phyloP scores from a whole-genome alignment of 1,139 yeast genomes.

The Zygosaccharomyces sapae region DNA sequence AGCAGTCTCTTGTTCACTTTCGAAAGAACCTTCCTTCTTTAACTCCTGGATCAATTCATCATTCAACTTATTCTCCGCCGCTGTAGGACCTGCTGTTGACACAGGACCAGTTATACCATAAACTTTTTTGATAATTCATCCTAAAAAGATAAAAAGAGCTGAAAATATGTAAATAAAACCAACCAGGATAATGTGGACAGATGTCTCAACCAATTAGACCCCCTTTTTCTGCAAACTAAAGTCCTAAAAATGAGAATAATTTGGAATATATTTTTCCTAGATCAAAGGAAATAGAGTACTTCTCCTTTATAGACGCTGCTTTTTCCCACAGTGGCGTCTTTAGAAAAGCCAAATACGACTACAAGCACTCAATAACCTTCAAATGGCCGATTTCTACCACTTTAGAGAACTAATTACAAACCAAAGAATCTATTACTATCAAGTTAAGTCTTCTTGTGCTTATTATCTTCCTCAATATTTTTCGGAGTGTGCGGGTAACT shows the following conservation, averaged over 20 bases:
- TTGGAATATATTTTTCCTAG: neutral
- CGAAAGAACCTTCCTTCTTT: conserved; percentile 84
- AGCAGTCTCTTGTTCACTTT: conserved; percentile 72
- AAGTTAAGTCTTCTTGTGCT: neutral
- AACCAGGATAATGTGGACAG: too few species aligned
- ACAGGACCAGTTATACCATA: conserved; percentile 92
- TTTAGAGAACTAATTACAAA: too few species aligned
- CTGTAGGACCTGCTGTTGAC: conserved; percentile 76
- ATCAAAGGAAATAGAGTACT: conserved; percentile 1
- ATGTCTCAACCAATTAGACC: too few species aligned
- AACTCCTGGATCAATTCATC: conserved; percentile 74
- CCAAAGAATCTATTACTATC: too few species aligned
- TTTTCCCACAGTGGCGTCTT: neutral
- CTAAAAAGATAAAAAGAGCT: neutral
- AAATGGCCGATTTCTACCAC: neutral
- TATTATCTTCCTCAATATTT: neutral
- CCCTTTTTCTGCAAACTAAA: neutral
- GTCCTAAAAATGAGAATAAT: neutral
- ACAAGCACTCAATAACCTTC: neutral
- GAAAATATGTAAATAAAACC: neutral
- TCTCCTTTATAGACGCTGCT: neutral
- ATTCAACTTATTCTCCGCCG: conserved; percentile 70
- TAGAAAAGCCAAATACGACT: neutral
- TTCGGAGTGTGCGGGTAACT: conserved; percentile 3
- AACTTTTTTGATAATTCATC: conserved; percentile 36